These are phyloP conservation scores for Aureobasidium sp. DNA, from an alignment of 2,329 filamentous ascomycete species.

Conservation along the genomic window DNA sequence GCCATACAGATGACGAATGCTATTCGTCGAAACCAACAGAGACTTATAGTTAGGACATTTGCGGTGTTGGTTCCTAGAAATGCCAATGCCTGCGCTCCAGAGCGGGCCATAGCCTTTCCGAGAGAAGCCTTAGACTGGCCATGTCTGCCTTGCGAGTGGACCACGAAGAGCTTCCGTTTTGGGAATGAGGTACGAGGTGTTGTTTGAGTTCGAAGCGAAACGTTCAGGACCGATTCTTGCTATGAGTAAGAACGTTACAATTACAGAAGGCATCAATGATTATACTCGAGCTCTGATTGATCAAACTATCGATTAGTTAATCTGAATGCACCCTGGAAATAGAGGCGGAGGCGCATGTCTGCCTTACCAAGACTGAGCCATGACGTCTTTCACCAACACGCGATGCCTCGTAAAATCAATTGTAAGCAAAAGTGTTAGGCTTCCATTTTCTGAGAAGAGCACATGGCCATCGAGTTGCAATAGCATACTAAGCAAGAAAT, in stretches of 20 bases:
- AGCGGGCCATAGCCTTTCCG: neutral
- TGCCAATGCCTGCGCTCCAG: conserved; percentile 3
- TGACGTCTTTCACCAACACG: conserved; percentile 6
- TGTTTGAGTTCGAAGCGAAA: neutral
- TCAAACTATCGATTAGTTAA: neutral
- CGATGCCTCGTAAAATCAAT: neutral
- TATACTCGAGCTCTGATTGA: neutral
- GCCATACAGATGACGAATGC: conserved; percentile 3
- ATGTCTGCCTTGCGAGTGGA: conserved; percentile 2
- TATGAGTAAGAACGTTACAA: neutral
- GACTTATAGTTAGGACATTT: conserved; percentile 1
- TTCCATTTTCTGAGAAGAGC: conserved; percentile 4
- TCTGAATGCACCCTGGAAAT: neutral
- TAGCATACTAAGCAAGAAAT: neutral
- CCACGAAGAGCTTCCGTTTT: neutral
- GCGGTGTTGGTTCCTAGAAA: conserved; percentile 8
- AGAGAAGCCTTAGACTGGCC: neutral
- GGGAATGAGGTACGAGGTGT: conserved; percentile 1
- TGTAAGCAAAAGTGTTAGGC: conserved; percentile 4
- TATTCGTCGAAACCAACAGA: conserved; percentile 3
- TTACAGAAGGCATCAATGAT: neutral
- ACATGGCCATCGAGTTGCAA: neutral
- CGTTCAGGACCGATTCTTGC: neutral
- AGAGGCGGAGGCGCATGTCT: conserved; percentile 5
- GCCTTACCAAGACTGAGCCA: conserved; percentile 9